Evolutionary conservation across 495 filamentous ascomycete genomes (phyloP).

Genomic region (Hypoxylon lenormandii): DNA sequence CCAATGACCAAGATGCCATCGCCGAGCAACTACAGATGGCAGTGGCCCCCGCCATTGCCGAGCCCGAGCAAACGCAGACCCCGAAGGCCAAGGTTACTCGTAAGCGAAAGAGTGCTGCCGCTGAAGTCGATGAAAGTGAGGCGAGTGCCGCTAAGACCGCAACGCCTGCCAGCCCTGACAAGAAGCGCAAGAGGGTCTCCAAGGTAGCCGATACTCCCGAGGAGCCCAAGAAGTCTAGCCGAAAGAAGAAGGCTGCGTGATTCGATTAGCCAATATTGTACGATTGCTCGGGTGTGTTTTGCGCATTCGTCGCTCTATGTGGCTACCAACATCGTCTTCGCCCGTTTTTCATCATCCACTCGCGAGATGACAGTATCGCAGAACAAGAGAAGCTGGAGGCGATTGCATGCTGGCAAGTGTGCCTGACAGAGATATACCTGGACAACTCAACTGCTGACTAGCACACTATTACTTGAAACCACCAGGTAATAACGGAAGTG

Average conservation of each 20-base stretch:
- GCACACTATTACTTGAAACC: neutral
- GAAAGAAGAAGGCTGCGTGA: constrained; percentile 60
- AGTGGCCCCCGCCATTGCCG: constrained; percentile 51
- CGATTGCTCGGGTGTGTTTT: too few species aligned
- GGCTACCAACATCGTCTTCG: too few species aligned
- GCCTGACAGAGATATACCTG: too few species aligned
- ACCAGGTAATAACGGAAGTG: constrained; percentile 1
- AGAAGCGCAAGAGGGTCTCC: constrained; percentile 74
- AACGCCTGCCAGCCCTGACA: constrained; percentile 65
- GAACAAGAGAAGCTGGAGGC: too few species aligned
- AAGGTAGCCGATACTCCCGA: constrained; percentile 59
- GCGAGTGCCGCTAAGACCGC: constrained; percentile 63
- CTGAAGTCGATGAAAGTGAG: constrained; percentile 60
- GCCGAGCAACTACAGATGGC: constrained; percentile 67
- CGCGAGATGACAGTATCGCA: too few species aligned
- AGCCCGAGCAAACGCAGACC: constrained; percentile 61
- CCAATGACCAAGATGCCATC: constrained; percentile 69
- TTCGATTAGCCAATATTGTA: neutral
- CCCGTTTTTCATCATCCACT: too few species aligned
- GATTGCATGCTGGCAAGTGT: too few species aligned
- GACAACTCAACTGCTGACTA: neutral
- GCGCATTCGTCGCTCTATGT: too few species aligned
- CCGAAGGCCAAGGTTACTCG: constrained; percentile 60
- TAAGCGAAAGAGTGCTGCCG: constrained; percentile 65
- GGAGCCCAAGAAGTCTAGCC: constrained; percentile 66